Base-by-base conservation (phyloP, 2,329 filamentous ascomycete species). In the Leptographium flavum region DNA sequence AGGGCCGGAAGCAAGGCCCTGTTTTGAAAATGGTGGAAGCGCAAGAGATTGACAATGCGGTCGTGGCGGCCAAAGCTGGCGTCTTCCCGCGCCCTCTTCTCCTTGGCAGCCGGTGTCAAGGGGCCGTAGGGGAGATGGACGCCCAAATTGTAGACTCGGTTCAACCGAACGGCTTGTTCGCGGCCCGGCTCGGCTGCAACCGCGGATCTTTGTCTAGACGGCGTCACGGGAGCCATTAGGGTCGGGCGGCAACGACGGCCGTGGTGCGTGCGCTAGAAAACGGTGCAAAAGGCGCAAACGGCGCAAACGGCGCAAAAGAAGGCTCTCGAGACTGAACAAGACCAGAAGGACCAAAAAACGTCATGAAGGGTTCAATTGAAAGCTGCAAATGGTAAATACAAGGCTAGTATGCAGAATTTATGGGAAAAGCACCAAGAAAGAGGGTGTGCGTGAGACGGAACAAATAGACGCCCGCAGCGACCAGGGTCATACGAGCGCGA, bases 71-170 rank as follows among this genome's bases (percentile, higher is more conserved):
- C 47, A 22, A 50, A 53, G 10, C 46, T 35, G 2, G 48, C 43
- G 31, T 58, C 43, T 1, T 45, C 1, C 0, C 35, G 42, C 15
- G 52, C 51, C 3, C 47, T 45, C 19, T 52, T 30, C 27, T 47
- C 50, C 3, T 54, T 54, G 9, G 47, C 39, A 2, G 43, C 35
- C 0, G 55, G 56, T 8, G 53, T 54, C 19, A 53, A 47, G 13
- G 15, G 45, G 8, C 35, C 44, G 23, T 56, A 53, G 3, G 52
- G 47, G 1, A 58, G 33, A 4, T 22, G 19, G n/a, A 60, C 42
- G 17, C 53, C 57, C 1, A 62, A 45, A 15, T 50, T 51, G 39
- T 59, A 60, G 5, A 50, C 45, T 10, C 31, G 31, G 39, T 62
- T 61, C 5, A 62, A 45, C 4, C 39, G 15, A 1, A 46, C 47